These are phyloP conservation scores for Fusarium sp. DNA, from an alignment of 2,329 filamentous ascomycete genomes.

Conservation along the genomic window DNA sequence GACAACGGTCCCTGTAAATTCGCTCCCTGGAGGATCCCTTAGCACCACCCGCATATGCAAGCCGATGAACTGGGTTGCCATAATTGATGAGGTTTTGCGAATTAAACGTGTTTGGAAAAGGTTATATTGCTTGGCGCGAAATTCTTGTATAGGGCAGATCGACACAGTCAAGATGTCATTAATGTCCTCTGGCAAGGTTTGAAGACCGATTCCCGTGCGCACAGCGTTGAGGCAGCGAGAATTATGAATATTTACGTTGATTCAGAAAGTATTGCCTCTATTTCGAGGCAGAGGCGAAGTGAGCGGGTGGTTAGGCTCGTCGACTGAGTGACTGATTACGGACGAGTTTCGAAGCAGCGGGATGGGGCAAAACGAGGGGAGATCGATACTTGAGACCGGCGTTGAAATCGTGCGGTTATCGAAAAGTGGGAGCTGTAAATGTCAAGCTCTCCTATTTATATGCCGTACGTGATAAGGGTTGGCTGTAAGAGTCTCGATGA, in stretches of 20 bases:
- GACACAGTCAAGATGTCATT: constrained; percentile 39
- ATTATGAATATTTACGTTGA: background rate
- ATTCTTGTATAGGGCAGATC: constrained; percentile 26
- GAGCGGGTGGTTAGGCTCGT: constrained; percentile 21
- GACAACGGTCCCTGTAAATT: constrained; percentile 77
- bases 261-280: background rate
- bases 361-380: constrained; percentile 38
- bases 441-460: constrained; percentile 4
- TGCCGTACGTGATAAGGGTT: background rate
- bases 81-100: constrained; percentile 31
- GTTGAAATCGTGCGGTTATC: constrained; percentile 10
- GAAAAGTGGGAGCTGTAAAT: constrained; percentile 2
- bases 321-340: constrained; percentile 18
- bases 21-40: constrained; percentile 71
- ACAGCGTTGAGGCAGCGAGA: background rate
- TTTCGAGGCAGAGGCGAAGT: background rate
- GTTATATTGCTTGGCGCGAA: constrained; percentile 19
- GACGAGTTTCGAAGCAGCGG: constrained; percentile 29
- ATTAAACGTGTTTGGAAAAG: background rate
- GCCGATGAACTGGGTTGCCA: constrained; percentile 77
- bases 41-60: constrained; percentile 81
- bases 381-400: constrained; percentile 16
- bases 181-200: constrained; percentile 25
- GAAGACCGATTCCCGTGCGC: constrained; percentile 10
- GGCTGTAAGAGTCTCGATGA: constrained; percentile 12